Evolutionary conservation across 805 yeast genomes (phyloP).

Genomic region (Candida arabinofermentans): DNA sequence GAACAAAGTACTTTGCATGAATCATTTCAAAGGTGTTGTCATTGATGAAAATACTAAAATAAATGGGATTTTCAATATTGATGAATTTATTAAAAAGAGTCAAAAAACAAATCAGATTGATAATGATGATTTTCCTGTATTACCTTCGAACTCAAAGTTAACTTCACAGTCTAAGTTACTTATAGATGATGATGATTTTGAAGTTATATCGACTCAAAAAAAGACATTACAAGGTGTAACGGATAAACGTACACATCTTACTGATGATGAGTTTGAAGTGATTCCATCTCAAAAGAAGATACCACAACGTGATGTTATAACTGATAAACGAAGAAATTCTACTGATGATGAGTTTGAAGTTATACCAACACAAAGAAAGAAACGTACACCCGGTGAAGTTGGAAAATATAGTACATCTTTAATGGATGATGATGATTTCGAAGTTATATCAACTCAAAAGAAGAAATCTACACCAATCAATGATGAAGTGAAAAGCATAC

Average conservation of each 20-base stretch:
- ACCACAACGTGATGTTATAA: neutral
- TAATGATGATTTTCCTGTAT: slow-evolving; percentile 8
- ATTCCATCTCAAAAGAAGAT: neutral
- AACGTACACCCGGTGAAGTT: neutral
- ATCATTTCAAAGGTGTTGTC: neutral
- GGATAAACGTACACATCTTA: neutral
- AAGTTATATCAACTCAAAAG: slow-evolving; percentile 8
- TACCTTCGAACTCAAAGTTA: neutral
- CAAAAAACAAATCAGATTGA: neutral
- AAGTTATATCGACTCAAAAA: slow-evolving; percentile 8
- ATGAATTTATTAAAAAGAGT: neutral
- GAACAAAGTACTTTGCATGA: neutral
- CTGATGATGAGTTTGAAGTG: neutral
- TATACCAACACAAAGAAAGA: neutral
- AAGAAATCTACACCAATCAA: too few species aligned
- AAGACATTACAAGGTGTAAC: neutral
- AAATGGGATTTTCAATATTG: neutral
- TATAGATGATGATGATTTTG: slow-evolving; percentile 13
- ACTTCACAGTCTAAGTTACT: neutral
- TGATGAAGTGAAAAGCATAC: neutral
- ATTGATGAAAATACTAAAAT: neutral
- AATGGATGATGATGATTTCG: slow-evolving; percentile 13
- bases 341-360: neutral
- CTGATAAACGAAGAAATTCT: neutral
- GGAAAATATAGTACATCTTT: slow-evolving; percentile 1